phyloP scores from a whole-genome alignment of 306 rosid species.

The Ammopiptanthus mongolicus region DNA sequence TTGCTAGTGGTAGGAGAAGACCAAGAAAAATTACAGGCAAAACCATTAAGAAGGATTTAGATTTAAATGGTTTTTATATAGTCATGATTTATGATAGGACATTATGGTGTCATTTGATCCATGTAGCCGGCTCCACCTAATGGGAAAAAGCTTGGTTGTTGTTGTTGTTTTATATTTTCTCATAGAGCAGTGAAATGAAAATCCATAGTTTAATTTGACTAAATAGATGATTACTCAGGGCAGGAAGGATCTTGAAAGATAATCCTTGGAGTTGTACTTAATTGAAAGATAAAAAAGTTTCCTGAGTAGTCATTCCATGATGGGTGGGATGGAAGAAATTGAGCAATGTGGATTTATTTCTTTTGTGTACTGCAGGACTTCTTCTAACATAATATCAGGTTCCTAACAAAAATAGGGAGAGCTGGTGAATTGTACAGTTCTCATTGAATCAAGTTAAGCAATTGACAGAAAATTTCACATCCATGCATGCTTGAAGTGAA shows the following conservation, averaged over 20 bases:
- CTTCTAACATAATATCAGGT: not conserved
- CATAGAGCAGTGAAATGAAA: not conserved
- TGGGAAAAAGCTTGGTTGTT: too few species aligned
- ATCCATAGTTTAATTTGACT: not conserved
- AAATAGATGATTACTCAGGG: not conserved
- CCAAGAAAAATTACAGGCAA: too few species aligned
- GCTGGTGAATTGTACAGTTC: not conserved
- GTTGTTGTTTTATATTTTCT: not conserved
- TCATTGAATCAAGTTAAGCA: not conserved
- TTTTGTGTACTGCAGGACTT: not conserved
- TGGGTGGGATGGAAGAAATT: not conserved
- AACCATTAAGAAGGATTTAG: too few species aligned
- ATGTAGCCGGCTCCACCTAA: too few species aligned
- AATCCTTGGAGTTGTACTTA: not conserved
- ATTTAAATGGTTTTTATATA: too few species aligned
- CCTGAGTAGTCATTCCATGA: not conserved
- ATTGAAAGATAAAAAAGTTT: not conserved
- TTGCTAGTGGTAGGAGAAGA: too few species aligned
- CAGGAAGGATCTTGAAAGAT: slow-evolving; percentile 1
- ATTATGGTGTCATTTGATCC: too few species aligned
- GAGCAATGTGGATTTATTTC: not conserved
- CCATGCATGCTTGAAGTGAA: not conserved
- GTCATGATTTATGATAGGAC: too few species aligned
- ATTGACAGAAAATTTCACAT: not conserved
- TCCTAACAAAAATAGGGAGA: not conserved